Conservation (phyloP, 495 filamentous ascomycete species). For the Penicilliopsis zonata region DNA sequence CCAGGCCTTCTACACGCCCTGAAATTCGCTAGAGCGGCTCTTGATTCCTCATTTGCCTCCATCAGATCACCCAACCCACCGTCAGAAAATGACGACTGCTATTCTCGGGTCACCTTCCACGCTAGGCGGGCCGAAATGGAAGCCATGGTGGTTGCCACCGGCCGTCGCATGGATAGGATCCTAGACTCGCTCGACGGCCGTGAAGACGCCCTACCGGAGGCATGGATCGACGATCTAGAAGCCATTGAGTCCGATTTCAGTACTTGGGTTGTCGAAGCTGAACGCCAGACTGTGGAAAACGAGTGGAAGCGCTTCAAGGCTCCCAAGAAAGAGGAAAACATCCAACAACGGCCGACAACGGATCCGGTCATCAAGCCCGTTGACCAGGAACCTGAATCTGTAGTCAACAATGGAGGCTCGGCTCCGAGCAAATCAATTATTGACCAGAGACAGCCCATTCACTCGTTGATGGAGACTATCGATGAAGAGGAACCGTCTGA, state of each 20-base stretch:
- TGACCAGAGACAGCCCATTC: slow-evolving; percentile 2
- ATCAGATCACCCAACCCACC: slow-evolving; percentile 27
- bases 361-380: not conserved
- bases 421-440: not conserved
- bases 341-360: slow-evolving; percentile 2
- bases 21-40: slow-evolving; percentile 44
- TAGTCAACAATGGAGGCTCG: not conserved
- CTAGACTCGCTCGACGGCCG: slow-evolving; percentile 75
- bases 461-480: slow-evolving; percentile 15
- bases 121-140: slow-evolving; percentile 52
- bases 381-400: not conserved
- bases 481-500: slow-evolving; percentile 13
- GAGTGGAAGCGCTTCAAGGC: slow-evolving; percentile 23
- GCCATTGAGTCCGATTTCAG: slow-evolving; percentile 67
- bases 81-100: slow-evolving; percentile 7
- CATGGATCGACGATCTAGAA: slow-evolving; percentile 82
- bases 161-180: slow-evolving; percentile 65
- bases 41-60: slow-evolving; percentile 50
- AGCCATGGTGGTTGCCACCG: slow-evolving; percentile 56
- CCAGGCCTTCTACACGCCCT: slow-evolving; percentile 58
- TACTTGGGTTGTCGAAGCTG: slow-evolving; percentile 55
- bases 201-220: slow-evolving; percentile 70
- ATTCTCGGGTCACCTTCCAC: slow-evolving; percentile 42
- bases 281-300: slow-evolving; percentile 29
- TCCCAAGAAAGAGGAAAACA: slow-evolving; percentile 3